These are phyloP conservation scores for Aspergillus bombycis DNA, from an alignment of 2,329 filamentous ascomycete genomes.

Conservation along the genomic window DNA sequence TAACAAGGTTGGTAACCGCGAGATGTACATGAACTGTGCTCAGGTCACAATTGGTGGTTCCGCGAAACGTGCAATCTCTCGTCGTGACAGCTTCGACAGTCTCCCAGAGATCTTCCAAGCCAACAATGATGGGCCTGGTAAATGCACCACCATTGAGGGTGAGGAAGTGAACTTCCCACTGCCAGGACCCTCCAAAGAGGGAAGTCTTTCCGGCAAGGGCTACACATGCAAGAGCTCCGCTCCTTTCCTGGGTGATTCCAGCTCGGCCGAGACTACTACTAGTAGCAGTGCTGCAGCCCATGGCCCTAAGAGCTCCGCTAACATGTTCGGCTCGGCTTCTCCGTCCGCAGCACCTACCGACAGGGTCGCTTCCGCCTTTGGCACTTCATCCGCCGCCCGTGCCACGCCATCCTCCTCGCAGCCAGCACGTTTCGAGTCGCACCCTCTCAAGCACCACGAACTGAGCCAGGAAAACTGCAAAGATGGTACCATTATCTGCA, in stretches of 20 bases:
- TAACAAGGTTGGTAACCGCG: slow-evolving; percentile 75
- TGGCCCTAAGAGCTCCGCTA: background rate
- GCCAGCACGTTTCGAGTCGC: background rate
- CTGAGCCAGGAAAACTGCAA: slow-evolving; percentile 21
- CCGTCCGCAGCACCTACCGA: background rate
- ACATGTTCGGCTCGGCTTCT: slow-evolving; percentile 10
- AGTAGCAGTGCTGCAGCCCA: background rate
- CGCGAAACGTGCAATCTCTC: slow-evolving; percentile 10
- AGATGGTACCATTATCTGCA: slow-evolving; percentile 38
- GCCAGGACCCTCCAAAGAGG: slow-evolving; percentile 60
- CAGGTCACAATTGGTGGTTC: slow-evolving; percentile 61
- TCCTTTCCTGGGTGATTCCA: slow-evolving; percentile 31
- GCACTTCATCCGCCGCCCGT: background rate
- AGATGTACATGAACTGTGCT: slow-evolving; percentile 89
- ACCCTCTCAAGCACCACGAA: slow-evolving; percentile 14
- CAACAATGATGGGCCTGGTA: slow-evolving; percentile 60
- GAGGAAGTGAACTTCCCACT: slow-evolving; percentile 67
- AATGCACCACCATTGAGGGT: slow-evolving; percentile 61
- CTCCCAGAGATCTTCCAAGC: slow-evolving; percentile 73
- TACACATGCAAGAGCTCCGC: slow-evolving; percentile 37
- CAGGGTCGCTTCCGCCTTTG: slow-evolving; percentile 23
- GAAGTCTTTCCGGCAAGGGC: slow-evolving; percentile 37
- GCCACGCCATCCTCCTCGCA: background rate
- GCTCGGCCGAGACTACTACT: slow-evolving; percentile 8
- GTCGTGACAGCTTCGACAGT: slow-evolving; percentile 48